Percentiles rank a stretch among this genome's conserved stretches.
phyloP scores from a whole-genome alignment of 2,329 filamentous ascomycete species.

The Daldinia sp. region DNA sequence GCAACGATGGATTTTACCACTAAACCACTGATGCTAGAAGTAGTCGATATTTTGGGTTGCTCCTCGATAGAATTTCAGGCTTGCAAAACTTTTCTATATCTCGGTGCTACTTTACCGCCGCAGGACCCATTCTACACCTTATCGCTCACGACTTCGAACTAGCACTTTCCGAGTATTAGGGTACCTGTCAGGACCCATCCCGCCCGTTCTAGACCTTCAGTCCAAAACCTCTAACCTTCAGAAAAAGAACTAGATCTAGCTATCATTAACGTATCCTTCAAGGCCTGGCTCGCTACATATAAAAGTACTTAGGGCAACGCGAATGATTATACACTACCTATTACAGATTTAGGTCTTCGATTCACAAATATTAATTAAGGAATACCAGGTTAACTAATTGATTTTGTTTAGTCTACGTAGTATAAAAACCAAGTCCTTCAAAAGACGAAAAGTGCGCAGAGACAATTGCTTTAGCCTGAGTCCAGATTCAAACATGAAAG shows the following conservation, averaged over 20 bases:
- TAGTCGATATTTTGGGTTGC: neutral
- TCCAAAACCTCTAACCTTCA: neutral
- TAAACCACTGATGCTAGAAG: slow-evolving; percentile 59
- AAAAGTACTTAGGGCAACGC: neutral
- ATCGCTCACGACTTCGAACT: neutral
- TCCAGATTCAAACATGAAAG: too few relatives aligned
- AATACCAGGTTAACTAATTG: too few relatives aligned
- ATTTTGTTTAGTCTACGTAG: too few relatives aligned
- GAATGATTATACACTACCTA: neutral
- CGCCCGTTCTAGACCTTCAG: neutral
- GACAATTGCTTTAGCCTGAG: too few relatives aligned
- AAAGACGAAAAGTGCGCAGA: too few relatives aligned
- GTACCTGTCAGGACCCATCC: neutral
- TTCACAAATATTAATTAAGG: too few relatives aligned
- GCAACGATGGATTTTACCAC: slow-evolving; percentile 67
- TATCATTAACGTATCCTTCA: neutral
- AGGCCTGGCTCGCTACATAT: neutral
- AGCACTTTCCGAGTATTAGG: neutral
- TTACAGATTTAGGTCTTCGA: neutral
- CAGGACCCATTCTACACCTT: neutral
- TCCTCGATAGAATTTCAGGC: neutral
- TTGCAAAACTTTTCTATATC: neutral
- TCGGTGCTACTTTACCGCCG: neutral
- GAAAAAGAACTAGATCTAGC: neutral
- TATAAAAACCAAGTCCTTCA: too few relatives aligned